Base-by-base conservation (phyloP, 2,329 filamentous ascomycete genomes). In the Dryadomyces quercus-mongolicae region DNA sequence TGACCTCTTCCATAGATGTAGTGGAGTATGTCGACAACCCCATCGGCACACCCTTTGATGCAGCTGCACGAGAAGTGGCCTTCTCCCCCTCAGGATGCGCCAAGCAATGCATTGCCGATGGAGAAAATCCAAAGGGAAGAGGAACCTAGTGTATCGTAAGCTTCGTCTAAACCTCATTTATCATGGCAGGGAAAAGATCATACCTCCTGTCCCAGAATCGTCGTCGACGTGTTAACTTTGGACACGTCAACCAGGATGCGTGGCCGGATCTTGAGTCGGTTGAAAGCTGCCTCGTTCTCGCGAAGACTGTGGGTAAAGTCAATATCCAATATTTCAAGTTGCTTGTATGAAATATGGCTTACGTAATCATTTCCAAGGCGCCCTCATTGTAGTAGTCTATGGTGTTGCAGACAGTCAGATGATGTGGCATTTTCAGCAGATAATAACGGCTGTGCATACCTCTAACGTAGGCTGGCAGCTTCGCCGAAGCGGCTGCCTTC, bases 361-460 rank as follows among this genome's bases (percentile, higher is more conserved):
- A 70, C 67, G 75, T 78, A 55, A 74, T 66, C 25, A 76, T 66
- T 57, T 78, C 75, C 65, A 77, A 78, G 3, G 76, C 74, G 7
- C 77, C 77, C 57, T 74, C 76, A 60, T 81, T 80, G 63, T 74
- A 80, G 64, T 79, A 81, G 51, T 79, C 77, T 48, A n/a, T n/a
- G 25, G 8, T 31, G 8, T 31, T 31, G 4, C 36, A 3, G 5
- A 12, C 25, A 38, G 48, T n/a, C 8, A 38, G 48, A 12, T 8
- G 25, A 31, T 8, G 25, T 31, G 25, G 25, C 25, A 20, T 25
- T 8, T 22, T 9, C 12, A 46, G 44, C 2, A 6, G 7, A 21
- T 46, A 21, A 21, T n/a, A 12, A 22, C 20, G 5, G 22, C 4
- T 13, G 13, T 31, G 25, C 48, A 21, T n/a, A 50, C 48, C 48